Conservation (phyloP, 73 alveolate genomes). For the Tetrahymena malaccensis region DNA sequence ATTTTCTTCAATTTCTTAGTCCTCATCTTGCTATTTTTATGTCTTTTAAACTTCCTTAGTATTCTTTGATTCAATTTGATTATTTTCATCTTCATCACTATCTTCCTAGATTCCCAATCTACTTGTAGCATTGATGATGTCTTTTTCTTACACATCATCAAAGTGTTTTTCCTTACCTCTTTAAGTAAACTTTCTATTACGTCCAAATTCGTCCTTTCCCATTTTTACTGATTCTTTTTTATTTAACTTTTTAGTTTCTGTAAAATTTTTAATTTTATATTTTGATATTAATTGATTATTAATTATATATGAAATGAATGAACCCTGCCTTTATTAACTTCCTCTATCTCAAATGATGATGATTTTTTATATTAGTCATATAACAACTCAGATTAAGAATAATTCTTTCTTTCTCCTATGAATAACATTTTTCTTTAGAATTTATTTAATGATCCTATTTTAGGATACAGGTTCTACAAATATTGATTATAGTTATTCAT, state of each 20-base stretch:
- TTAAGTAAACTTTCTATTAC: background rate
- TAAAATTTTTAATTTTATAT: background rate
- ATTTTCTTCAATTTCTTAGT: background rate
- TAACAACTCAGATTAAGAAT: background rate
- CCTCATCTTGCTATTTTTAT: background rate
- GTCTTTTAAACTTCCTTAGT: background rate
- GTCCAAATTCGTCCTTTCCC: background rate
- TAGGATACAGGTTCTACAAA: background rate
- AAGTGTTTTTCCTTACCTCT: background rate
- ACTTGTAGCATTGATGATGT: background rate
- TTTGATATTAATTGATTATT: background rate
- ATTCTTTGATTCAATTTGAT: background rate
- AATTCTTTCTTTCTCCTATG: background rate
- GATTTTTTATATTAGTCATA: background rate
- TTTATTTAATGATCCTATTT: background rate
- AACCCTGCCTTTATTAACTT: background rate
- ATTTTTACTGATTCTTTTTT: background rate
- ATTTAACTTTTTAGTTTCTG: background rate
- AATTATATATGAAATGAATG: background rate
- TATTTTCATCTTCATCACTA: background rate
- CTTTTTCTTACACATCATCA: background rate
- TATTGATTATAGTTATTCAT: no score
- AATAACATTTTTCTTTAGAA: background rate
- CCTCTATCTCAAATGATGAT: background rate
- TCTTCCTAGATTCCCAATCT: background rate